Evolutionary conservation across 2,329 filamentous ascomycete species (phyloP), one percentile per base, ranked within the genome.

Genomic region (Diaporthe ilicicola): DNA sequence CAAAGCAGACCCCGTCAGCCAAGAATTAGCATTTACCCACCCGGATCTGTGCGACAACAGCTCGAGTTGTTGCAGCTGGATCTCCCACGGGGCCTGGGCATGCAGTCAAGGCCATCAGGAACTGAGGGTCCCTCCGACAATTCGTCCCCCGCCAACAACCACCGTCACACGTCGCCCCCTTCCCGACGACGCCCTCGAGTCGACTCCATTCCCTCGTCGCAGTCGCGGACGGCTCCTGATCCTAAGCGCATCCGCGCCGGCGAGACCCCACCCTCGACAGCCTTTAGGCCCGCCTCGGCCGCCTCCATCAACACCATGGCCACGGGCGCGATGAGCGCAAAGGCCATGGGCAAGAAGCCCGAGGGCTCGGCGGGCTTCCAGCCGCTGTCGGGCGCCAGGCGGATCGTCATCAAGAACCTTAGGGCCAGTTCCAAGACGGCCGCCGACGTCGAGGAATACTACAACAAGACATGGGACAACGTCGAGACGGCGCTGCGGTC

Each of bases 401-500:
- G 92, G 81, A 88, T 99, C 55, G 89, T 95, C n/a, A 93, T 99
- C 76, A 97, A 97, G 88, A 98, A 98, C 79, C 87, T 98, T 74
- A 90, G 92, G 71, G 87, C 88, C 1, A 86, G 86, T 22, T 83
- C 88, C n/a, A 86, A 87, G 70, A 79, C 81, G 48, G 77, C 82
- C 66, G 85, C 88, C 68, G 89, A 94, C 76, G 88, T 93, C 24
- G 90, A 93, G 73, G 87, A 89, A 74, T 98, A 97, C 83, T 94
- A 97, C 76, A 86, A 91, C 50, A 90, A 91, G 76, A 92, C 91
- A 4, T 93, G 92, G 89, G 82, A 84, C 50, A 92, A 97, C 78
- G 85, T 98, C 7, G 90, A 93, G 70, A 85, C 86, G 44, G 94
- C 94, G 1, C 82, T 99, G 67, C 85, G 87, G 13, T 88, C 90